Evolutionary conservation across 2,329 filamentous ascomycete species (phyloP).

Genomic region (Magnaporthiopsis poae): DNA sequence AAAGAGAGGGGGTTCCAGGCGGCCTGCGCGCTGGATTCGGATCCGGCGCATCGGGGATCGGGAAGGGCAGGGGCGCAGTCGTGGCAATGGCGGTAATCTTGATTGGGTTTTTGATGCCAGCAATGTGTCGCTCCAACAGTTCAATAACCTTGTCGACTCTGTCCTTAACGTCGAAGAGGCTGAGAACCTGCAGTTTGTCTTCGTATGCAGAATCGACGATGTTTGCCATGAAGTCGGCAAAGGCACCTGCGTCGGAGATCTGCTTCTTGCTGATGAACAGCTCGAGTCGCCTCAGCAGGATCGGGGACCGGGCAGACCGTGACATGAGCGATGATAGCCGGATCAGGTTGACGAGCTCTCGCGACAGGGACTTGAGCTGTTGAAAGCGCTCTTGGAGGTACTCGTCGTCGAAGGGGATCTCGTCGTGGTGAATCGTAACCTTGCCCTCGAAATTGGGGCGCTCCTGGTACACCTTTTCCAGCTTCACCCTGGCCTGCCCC

Average conservation of each 20-base stretch:
- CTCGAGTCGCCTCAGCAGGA: constrained; percentile 79
- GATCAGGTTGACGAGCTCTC: constrained; percentile 76
- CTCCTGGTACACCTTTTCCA: constrained; percentile 67
- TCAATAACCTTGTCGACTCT: constrained; percentile 75
- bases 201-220: constrained; percentile 78
- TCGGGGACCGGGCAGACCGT: constrained; percentile 62
- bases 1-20: constrained; percentile 3
- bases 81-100: constrained; percentile 71
- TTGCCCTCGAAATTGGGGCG: constrained; percentile 79
- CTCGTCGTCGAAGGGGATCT: constrained; percentile 39
- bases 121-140: constrained; percentile 71
- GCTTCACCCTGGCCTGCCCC: constrained; percentile 64
- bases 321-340: constrained; percentile 77
- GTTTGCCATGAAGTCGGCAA: constrained; percentile 96
- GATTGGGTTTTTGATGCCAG: constrained; percentile 74
- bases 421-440: constrained; percentile 57
- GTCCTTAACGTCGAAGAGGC: constrained; percentile 68
- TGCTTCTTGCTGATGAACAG: constrained; percentile 78
- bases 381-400: constrained; percentile 63
- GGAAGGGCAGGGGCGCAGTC: constrained; percentile 47
- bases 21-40: constrained; percentile 16
- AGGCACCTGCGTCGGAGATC: constrained; percentile 66
- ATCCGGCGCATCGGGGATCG: constrained; percentile 41
- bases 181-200: constrained; percentile 79
- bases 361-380: constrained; percentile 71